These are phyloP conservation scores for Iris pallida DNA, from an alignment of 116 monocot genomes.

Conservation along the genomic window DNA sequence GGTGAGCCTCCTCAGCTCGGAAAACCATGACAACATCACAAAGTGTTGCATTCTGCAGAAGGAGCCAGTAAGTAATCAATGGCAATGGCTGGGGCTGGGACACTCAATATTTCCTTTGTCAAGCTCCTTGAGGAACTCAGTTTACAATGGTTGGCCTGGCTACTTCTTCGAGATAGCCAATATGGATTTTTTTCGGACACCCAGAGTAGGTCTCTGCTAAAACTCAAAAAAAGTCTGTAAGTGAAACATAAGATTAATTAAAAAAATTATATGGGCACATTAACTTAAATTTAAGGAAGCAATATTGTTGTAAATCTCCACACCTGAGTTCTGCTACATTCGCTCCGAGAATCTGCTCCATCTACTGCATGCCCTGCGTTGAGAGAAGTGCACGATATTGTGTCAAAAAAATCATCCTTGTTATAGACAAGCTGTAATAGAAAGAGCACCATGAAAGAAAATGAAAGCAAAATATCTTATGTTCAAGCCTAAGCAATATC, in stretches of 20 bases:
- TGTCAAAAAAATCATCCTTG: slow-evolving; percentile 27
- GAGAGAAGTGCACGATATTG: slow-evolving; percentile 16
- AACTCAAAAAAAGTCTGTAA: slow-evolving; percentile 24
- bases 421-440: slow-evolving; percentile 18
- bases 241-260: neutral
- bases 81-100: slow-evolving; percentile 20
- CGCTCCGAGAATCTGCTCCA: slow-evolving; percentile 8
- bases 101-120: slow-evolving; percentile 20
- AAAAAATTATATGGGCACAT: neutral
- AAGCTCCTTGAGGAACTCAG: slow-evolving; percentile 16
- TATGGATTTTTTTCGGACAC: too few relatives aligned
- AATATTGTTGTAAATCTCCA: neutral
- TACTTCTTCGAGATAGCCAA: slow-evolving; percentile 27
- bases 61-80: slow-evolving; percentile 28
- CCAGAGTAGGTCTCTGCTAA: slow-evolving; percentile 6
- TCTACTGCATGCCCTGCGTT: slow-evolving; percentile 14
- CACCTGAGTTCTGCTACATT: slow-evolving; percentile 15
- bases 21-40: slow-evolving; percentile 16
- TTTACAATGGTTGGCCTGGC: slow-evolving; percentile 27
- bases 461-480: neutral
- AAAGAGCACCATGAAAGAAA: slow-evolving; percentile 1
- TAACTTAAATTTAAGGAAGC: neutral
- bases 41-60: slow-evolving; percentile 9
- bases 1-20: slow-evolving; percentile 31
- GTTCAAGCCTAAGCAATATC: too few relatives aligned